These are phyloP conservation scores for Asclepias syriaca DNA, from an alignment of 257 asterid genomes.

Conservation along the genomic window DNA sequence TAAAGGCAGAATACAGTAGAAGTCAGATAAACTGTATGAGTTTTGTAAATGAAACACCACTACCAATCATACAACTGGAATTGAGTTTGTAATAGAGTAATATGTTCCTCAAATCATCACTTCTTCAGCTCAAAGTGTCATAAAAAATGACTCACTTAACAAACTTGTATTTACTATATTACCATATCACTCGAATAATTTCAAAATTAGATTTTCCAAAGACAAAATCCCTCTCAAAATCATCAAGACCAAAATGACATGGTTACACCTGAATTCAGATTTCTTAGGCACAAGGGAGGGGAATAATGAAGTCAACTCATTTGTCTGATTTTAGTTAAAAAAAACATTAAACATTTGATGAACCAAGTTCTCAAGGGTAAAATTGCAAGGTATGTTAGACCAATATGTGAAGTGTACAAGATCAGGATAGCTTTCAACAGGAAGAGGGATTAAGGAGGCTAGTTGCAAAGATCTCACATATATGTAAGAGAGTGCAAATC, in stretches of 20 bases:
- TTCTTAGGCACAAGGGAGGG: not conserved
- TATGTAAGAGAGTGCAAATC: not conserved
- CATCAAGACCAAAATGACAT: not conserved
- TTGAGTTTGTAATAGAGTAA: not conserved
- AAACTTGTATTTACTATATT: not conserved
- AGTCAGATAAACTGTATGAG: not conserved
- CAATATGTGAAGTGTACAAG: not conserved
- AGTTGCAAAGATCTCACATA: not conserved
- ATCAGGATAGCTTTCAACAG: not conserved
- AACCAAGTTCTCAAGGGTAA: not conserved
- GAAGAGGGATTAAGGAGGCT: not conserved
- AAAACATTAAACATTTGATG: not conserved
- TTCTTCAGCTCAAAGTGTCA: not conserved
- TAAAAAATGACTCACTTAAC: not conserved
- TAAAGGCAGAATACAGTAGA: not conserved
- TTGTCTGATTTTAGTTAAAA: not conserved
- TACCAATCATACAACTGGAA: not conserved
- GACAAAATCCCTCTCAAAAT: not conserved
- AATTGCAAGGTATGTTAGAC: not conserved
- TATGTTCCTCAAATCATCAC: not conserved
- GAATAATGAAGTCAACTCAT: not conserved
- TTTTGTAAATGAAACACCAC: not conserved
- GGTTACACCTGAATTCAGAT: not conserved
- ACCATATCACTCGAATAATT: not conserved
- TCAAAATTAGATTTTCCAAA: not conserved